Evolutionary conservation across 2,329 filamentous ascomycete species (phyloP).

Genomic region (Aschersonia sp.): DNA sequence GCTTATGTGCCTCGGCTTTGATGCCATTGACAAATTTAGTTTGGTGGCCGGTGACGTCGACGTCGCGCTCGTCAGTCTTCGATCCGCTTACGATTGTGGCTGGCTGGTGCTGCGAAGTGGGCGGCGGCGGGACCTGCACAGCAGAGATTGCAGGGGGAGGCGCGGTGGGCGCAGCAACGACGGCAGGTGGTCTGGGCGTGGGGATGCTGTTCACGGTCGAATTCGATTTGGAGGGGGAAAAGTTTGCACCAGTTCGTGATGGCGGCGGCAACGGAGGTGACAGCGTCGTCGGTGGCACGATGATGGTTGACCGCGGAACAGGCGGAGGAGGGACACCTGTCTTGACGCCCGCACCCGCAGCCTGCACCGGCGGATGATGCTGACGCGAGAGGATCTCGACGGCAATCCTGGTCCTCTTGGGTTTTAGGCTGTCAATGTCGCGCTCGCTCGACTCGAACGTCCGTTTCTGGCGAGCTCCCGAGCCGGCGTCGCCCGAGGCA

Average conservation of each 20-base stretch:
- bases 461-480: constrained; percentile 31
- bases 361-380: constrained; percentile 13
- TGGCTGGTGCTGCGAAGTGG: no score
- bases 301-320: constrained; percentile 11
- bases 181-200: constrained; percentile 1
- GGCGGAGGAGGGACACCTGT: constrained; percentile 10
- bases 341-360: constrained; percentile 8
- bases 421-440: constrained; percentile 27
- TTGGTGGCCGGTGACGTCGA: constrained; percentile 32
- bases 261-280: neutral
- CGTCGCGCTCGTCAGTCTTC: constrained; percentile 10
- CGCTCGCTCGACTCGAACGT: constrained; percentile 27
- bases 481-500: constrained; percentile 16
- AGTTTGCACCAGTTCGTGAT: constrained; percentile 1
- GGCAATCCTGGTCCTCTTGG: constrained; percentile 36
- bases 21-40: constrained; percentile 47
- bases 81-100: constrained; percentile 1
- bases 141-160: neutral
- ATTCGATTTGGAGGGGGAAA: no score
- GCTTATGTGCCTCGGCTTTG: constrained; percentile 42
- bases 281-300: constrained; percentile 4
- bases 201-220: neutral
- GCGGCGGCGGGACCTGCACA: no score
- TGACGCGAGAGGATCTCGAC: constrained; percentile 32
- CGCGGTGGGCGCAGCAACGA: neutral